phyloP scores from a whole-genome alignment of 2,329 filamentous ascomycete genomes.

The Aspergillus sp. region DNA sequence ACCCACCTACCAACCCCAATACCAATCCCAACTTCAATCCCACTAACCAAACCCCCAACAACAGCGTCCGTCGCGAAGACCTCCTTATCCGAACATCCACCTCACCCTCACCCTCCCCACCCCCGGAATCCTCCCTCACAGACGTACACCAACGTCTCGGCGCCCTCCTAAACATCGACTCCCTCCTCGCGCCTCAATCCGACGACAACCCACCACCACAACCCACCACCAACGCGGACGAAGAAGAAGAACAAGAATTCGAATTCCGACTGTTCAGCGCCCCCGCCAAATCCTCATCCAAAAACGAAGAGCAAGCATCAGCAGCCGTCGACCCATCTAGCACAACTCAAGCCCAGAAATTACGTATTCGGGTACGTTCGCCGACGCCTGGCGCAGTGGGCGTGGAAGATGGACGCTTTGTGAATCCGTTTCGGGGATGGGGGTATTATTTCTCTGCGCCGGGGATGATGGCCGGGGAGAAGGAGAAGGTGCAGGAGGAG shows the following conservation, averaged over 20 bases:
- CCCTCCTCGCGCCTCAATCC: slow-evolving; percentile 18
- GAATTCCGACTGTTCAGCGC: slow-evolving; percentile 47
- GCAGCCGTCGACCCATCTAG: background rate
- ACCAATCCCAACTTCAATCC: background rate
- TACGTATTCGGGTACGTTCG: slow-evolving; percentile 43
- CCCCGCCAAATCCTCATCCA: slow-evolving; percentile 11
- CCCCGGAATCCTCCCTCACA: slow-evolving; percentile 27
- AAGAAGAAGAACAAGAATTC: slow-evolving; percentile 48
- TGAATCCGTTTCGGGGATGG: slow-evolving; percentile 46
- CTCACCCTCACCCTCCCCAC: slow-evolving; percentile 34
- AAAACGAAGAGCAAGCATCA: background rate
- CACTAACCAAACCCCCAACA: background rate
- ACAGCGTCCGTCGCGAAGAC: slow-evolving; percentile 42
- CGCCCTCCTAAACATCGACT: slow-evolving; percentile 38
- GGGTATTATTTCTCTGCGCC: slow-evolving; percentile 45
- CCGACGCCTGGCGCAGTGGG: slow-evolving; percentile 36
- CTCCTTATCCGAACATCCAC: slow-evolving; percentile 34
- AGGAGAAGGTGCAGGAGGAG: slow-evolving; percentile 7
- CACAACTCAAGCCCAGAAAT: slow-evolving; percentile 30
- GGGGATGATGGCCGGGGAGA: slow-evolving; percentile 25
- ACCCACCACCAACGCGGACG: slow-evolving; percentile 19
- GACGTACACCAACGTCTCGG: slow-evolving; percentile 36
- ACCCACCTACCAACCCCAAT: background rate
- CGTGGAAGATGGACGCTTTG: slow-evolving; percentile 37
- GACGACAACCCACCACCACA: background rate